These are phyloP conservation scores for Fomitopsis palustris DNA, from an alignment of 1,284 basidiomycete species.

Conservation along the genomic window DNA sequence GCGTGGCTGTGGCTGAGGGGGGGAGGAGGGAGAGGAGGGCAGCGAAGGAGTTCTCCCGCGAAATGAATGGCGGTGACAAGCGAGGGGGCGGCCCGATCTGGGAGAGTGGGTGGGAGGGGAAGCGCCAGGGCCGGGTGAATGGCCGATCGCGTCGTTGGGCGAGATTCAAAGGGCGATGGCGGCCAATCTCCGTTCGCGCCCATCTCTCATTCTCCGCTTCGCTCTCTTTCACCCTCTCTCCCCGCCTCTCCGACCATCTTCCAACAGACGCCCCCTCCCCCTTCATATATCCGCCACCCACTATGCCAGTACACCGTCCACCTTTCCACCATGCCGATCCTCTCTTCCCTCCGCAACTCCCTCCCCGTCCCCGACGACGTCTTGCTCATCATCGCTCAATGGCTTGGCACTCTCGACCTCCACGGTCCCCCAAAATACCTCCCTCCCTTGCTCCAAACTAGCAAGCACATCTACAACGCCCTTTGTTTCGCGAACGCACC, in stretches of 20 bases:
- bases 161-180: constrained; percentile 1
- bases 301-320: neutral
- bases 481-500: constrained; percentile 48
- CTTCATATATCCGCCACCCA: constrained; percentile 8
- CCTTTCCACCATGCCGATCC: constrained; percentile 14
- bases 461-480: constrained; percentile 35
- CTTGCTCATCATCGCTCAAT: constrained; percentile 52
- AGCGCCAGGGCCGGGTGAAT: neutral
- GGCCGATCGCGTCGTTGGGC: neutral
- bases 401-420: constrained; percentile 39
- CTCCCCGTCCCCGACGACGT: constrained; percentile 58
- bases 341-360: constrained; percentile 15
- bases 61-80: neutral
- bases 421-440: constrained; percentile 40
- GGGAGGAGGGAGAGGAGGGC: neutral
- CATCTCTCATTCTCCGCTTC: constrained; percentile 4
- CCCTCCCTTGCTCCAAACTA: constrained; percentile 48
- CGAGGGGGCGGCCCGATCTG: neutral
- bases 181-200: neutral
- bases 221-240: neutral
- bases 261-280: constrained; percentile 5
- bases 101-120: neutral
- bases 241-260: constrained; percentile 2
- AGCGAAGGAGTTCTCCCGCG: neutral
- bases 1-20: neutral